Base-by-base conservation (phyloP, 257 asterid species). In the Voacanga thouarsii region DNA sequence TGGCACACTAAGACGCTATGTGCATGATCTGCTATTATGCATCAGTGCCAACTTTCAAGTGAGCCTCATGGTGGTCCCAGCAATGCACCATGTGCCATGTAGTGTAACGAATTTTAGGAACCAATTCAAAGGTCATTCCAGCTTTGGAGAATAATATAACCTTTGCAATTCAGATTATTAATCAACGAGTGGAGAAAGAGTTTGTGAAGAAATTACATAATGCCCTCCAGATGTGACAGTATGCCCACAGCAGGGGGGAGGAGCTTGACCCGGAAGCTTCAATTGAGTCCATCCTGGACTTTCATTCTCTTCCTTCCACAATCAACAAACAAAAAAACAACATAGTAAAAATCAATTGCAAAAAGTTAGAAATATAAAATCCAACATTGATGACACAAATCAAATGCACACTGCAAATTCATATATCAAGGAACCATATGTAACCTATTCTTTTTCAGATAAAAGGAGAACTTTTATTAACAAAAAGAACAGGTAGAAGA, bases 231-330 rank as follows among this genome's bases (percentile, higher is more conserved):
- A 96, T 81, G 99, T 83, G 68, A 93, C 87, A 53, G 99, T 93
- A 89, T 96, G 98, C 79, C 99, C 99, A 79, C 99, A 96, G 33
- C 95, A 92, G 60, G 99, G 87, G 57, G 98, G 87, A 80, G 99
- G 99, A 84, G 99, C 90, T 89, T 96, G 99, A 70, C 99, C 99
- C 23, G 99, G 99, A 89, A 96, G 96, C 91, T 92, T 96, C 88
- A 96, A 71, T 80, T 96, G 99, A 80, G 99, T 93, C 99, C 99
- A 96, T 72, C 98, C 98, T 71, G 98, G 98, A 75, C 88, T 83
- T 89, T 96, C 99, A 84, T 90, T 90, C 87, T 93, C 99, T 93
- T 89, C 90, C 97, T 88, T 93, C 96, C 96, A 87, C 94, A 89
- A 88, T 72, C 84, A 80, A 89, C 70, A 74, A 75, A 80, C 45